Evolutionary conservation across 768 basidiomycete species (phyloP).

Genomic region (Phlegmacium glaucopus): DNA sequence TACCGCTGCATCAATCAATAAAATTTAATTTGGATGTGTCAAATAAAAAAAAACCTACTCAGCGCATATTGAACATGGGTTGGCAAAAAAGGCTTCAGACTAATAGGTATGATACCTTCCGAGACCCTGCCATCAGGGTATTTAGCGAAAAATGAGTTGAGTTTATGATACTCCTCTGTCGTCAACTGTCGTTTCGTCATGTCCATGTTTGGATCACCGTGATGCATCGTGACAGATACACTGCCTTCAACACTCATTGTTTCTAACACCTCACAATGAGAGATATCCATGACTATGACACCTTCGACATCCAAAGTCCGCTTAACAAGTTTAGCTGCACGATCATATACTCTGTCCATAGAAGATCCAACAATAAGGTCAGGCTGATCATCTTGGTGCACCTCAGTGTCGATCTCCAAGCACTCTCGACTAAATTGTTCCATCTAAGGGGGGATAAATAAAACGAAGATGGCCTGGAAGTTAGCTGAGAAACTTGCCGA

Average conservation of each 20-base stretch:
- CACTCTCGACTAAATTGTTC: constrained; percentile 95
- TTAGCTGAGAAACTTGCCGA: constrained; percentile 50
- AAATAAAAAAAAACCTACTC: constrained; percentile 45
- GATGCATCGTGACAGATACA: constrained; percentile 68
- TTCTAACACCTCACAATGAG: constrained; percentile 85
- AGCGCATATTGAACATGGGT: constrained; percentile 82
- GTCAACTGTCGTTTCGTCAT: constrained; percentile 55
- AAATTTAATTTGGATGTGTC: background rate
- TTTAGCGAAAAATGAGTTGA: constrained; percentile 75
- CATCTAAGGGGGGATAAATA: constrained; percentile 52
- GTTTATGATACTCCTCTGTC: constrained; percentile 67
- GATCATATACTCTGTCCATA: constrained; percentile 90
- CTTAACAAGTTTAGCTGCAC: constrained; percentile 86
- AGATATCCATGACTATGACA: constrained; percentile 89
- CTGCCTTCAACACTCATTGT: constrained; percentile 56
- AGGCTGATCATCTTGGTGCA: constrained; percentile 30
- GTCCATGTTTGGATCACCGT: constrained; percentile 53
- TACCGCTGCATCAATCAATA: constrained; percentile 50
- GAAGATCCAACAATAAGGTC: constrained; percentile 36
- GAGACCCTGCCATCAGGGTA: constrained; percentile 85
- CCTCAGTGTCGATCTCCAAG: constrained; percentile 78
- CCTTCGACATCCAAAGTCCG: constrained; percentile 91
- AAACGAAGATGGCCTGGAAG: background rate
- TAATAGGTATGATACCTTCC: constrained; percentile 82
- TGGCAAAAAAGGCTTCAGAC: constrained; percentile 81